Evolutionary conservation across 176 grass and related monocot genomes (phyloP), one percentile per base, ranked within the genome.

Genomic region (Cymbopogon citratus): DNA sequence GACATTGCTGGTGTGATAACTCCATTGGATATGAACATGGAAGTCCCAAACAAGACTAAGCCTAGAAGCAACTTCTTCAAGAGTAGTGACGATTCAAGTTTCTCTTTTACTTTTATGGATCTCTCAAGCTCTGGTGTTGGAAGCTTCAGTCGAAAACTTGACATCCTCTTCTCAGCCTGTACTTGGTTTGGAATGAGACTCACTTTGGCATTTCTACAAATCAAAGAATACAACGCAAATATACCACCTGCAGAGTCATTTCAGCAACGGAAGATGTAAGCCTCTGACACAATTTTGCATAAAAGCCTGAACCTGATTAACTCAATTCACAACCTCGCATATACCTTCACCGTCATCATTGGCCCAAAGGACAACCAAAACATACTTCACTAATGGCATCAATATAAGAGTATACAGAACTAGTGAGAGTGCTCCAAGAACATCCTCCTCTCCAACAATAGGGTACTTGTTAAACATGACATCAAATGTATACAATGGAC

Each of bases 1-100:
- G 95, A 98, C 92, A 98, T 94, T 84, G 95, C 86, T 86, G 95
- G 95, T 43, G 92, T 94, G 78, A 98, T 91, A 69, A 98, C 92
- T 89, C 95, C 95, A 85, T 93, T 91, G 54, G 95, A 91, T 85
- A 95, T 89, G 81, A 98, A 91, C 95, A 98, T 95, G 43, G 95
- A 79, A 69, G 92, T 98, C 65, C 95, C 95, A 84, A 95, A 98
- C 43, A 98, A 87, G 56, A 95, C 95, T 73, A 95, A 73, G 11
- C 84, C 84, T 81, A 98, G 80, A 76, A 95, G 90, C 34, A 89
- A 26, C 74, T 98, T 93, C 76, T 94, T 98, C 85, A 93, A 67
- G 27, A 78, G 18, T 39, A 82, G 26, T 74, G 92, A 98, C 19
- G 91, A 95, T 82, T 98, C 96, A 60, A 98, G 87, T 68, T 79